Evolutionary conservation across 345 rosid species (phyloP).

Genomic region (Gynandropsis gynandra): DNA sequence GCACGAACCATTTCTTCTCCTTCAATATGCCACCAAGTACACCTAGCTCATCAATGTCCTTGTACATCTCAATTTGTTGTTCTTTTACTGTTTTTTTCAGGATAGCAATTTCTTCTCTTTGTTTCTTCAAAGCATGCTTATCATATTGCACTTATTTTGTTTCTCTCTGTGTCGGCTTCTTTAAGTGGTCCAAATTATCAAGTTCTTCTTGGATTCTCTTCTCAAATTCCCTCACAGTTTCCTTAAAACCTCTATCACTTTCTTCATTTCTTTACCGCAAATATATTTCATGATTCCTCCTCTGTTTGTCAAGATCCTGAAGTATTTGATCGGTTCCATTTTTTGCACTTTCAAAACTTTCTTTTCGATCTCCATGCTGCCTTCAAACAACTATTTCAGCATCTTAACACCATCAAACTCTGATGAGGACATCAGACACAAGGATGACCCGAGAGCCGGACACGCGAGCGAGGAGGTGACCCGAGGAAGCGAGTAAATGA

Average conservation of each 20-base stretch:
- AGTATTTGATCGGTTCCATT: constrained; percentile 39
- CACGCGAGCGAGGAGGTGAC: no score
- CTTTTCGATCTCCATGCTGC: constrained; percentile 43
- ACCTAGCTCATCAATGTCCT: constrained; percentile 61
- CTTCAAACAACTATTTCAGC: constrained; percentile 65
- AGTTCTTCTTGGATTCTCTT: constrained; percentile 42
- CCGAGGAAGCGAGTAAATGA: no score
- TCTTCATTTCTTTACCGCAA: constrained; percentile 38
- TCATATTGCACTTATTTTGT: constrained; percentile 42
- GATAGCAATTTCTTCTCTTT: constrained; percentile 41
- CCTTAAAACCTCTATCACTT: constrained; percentile 42
- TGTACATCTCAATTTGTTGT: constrained; percentile 50
- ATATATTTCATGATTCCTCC: constrained; percentile 38
- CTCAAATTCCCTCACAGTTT: constrained; percentile 40
- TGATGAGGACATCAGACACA: no score
- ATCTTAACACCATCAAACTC: constrained; percentile 46
- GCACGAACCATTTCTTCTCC: constrained; percentile 38
- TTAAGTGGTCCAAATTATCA: constrained; percentile 30
- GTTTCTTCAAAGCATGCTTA: constrained; percentile 37
- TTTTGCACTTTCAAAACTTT: constrained; percentile 38
- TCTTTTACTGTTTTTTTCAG: constrained; percentile 42
- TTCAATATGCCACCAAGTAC: constrained; percentile 48
- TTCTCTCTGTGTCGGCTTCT: constrained; percentile 45
- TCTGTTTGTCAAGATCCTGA: constrained; percentile 50
- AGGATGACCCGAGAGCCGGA: no score